Evolutionary conservation across 2,329 filamentous ascomycete genomes (phyloP).

Genomic region (Ophiostoma piceae): DNA sequence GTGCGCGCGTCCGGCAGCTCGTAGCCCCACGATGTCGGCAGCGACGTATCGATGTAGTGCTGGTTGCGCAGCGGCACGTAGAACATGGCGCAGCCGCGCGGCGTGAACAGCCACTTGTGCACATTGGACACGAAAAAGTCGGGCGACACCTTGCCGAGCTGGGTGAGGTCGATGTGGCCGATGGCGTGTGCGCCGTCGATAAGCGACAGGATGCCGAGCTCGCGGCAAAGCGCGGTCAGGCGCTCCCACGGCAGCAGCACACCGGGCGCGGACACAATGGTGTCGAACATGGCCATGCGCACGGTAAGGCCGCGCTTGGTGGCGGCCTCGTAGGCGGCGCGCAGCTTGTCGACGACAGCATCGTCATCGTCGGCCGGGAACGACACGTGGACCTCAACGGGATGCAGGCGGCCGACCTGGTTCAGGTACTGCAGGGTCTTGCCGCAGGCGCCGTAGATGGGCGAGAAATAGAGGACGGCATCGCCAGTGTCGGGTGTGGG

Average conservation of each 20-base stretch:
- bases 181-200: slow-evolving; percentile 68
- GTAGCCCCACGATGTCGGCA: slow-evolving; percentile 67
- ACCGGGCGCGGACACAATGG: slow-evolving; percentile 62
- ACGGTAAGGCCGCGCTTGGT: slow-evolving; percentile 48
- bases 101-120: slow-evolving; percentile 71
- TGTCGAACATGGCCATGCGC: slow-evolving; percentile 64
- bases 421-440: slow-evolving; percentile 57
- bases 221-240: slow-evolving; percentile 51
- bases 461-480: slow-evolving; percentile 61
- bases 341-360: slow-evolving; percentile 51
- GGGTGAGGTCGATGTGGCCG: slow-evolving; percentile 59
- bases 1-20: slow-evolving; percentile 29
- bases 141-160: slow-evolving; percentile 52
- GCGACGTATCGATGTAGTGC: slow-evolving; percentile 56
- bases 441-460: slow-evolving; percentile 62
- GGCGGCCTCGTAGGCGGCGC: slow-evolving; percentile 45
- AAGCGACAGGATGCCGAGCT: slow-evolving; percentile 56
- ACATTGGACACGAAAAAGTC: slow-evolving; percentile 71
- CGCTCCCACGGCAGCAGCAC: slow-evolving; percentile 64
- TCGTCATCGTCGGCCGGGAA: slow-evolving; percentile 60
- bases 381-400: slow-evolving; percentile 47
- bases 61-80: slow-evolving; percentile 65
- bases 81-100: slow-evolving; percentile 64
- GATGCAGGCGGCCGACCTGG: slow-evolving; percentile 44
- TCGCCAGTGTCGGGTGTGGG: slow-evolving; percentile 43